These are phyloP conservation scores for Saposhnikovia divaricata DNA, from an alignment of 129 eudicot genomes.

Conservation along the genomic window DNA sequence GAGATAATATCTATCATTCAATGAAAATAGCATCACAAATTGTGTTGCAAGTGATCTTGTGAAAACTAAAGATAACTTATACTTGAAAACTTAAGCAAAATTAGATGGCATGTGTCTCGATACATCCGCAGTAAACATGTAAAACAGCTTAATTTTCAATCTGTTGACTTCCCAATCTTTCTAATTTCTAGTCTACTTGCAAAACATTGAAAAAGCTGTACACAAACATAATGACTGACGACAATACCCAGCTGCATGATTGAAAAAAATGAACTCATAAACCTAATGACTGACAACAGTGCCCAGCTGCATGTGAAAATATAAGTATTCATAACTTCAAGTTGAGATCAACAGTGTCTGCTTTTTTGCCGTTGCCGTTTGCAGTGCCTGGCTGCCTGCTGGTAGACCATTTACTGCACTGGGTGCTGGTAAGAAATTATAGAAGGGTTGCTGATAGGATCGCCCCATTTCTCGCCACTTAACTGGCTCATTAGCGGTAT, in stretches of 20 bases:
- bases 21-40: no score
- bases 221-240: background rate
- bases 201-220: no score
- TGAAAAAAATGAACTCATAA: background rate
- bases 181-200: background rate
- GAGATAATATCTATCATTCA: no score
- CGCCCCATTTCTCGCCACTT: slow-evolving; percentile 21
- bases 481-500: slow-evolving; percentile 13
- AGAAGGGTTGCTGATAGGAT: slow-evolving; percentile 32
- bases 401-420: slow-evolving; percentile 20
- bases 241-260: background rate
- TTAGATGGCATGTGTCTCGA: no score
- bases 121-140: background rate
- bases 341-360: slow-evolving; percentile 58
- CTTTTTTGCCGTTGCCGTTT: slow-evolving; percentile 28
- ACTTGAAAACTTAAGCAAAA: no score
- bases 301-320: background rate
- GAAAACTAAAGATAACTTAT: no score
- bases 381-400: background rate
- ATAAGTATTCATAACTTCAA: slow-evolving; percentile 41
- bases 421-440: slow-evolving; percentile 53
- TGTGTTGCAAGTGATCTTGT: no score
- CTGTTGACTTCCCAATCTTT: background rate
- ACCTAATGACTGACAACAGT: background rate
- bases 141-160: background rate